Base-by-base conservation (phyloP, 306 rosid genomes). In the Vigna nakashimae region DNA sequence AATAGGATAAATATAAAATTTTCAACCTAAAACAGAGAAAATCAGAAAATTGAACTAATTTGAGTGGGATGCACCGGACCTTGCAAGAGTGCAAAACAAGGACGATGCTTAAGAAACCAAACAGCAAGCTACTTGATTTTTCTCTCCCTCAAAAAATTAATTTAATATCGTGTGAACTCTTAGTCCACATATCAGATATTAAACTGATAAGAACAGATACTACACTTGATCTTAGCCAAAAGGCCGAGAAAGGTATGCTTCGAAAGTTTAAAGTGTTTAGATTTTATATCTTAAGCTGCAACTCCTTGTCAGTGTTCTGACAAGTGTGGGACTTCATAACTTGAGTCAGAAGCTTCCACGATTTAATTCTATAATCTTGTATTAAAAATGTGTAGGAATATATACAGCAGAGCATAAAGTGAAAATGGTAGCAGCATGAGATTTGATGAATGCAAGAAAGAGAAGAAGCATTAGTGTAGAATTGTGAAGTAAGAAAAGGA, bases 201-300 rank as follows among this genome's bases (percentile, higher is more conserved):
- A 77, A 77, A 77, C 74, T 77, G 81, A 77, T 77, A 77, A 63
- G 71, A 75, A 78, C 76, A 78, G 70, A 78, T 78, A 78, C 76
- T 78, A 69, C 89, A 77, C 80, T 65, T 76, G 80, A 76, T 76
- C 80, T 76, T 76, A 76, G 66, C 80, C 80, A 65, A 76, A 65
- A 76, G 73, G 80, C 73, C 73, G 80, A 76, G 74, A 76, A 76
- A 76, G 74, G 80, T 76, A 65, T 76, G 45, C 2, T 9, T 30
- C 36, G 0, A 0, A 0, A 0, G 0, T 0, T 0, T 0, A 0
- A 17, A 1, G 7, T 11, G 5, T 6, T 49, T 40, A 0, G 0
- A 0, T 63, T 75, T 49, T 75, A 75, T 75, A 36, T 0, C 15
- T 3, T 0, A 0, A 18, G 26, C 17, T 4, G 3, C 2, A 22